phyloP scores from a whole-genome alignment of 2,329 filamentous ascomycete species.

The Hypoxylon sp. region DNA sequence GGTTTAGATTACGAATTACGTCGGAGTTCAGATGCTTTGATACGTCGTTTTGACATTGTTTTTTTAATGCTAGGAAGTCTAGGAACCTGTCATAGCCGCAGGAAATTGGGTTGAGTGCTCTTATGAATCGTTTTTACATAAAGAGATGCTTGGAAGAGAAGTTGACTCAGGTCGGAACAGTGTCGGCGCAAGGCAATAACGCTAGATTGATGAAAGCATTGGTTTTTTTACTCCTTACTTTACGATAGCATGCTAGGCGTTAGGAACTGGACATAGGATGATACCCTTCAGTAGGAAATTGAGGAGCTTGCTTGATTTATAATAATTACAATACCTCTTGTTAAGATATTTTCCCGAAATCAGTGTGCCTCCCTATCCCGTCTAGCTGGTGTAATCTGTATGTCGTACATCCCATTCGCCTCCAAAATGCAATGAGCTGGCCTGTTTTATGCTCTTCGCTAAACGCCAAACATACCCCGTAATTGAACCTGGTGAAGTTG shows the following conservation, averaged over 20 bases:
- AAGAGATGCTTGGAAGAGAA: not conserved
- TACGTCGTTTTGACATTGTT: not conserved
- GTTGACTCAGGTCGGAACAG: not conserved
- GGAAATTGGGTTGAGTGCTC: not conserved
- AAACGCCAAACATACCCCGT: conserved; percentile 34
- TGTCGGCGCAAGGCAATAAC: not conserved
- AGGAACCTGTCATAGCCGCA: not conserved
- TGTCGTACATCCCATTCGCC: conserved; percentile 24
- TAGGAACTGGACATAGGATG: conserved; percentile 22
- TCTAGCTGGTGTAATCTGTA: conserved; percentile 25
- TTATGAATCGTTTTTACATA: not conserved
- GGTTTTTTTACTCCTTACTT: conserved; percentile 14
- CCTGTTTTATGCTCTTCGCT: conserved; percentile 23
- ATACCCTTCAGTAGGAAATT: conserved; percentile 41
- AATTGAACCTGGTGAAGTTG: conserved; percentile 11
- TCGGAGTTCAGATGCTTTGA: conserved; percentile 4
- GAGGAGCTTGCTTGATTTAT: conserved; percentile 24
- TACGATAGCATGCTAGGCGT: conserved; percentile 39
- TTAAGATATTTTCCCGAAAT: conserved; percentile 3
- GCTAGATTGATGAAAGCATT: conserved; percentile 5
- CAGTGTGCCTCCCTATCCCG: conserved; percentile 6
- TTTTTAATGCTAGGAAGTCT: conserved; percentile 1
- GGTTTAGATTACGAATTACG: conserved; percentile 9
- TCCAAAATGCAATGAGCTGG: conserved; percentile 31
- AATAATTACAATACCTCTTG: not conserved